A percentile compares a stretch with the other conserved stretches of the same genome.
Conservation (phyloP, 345 rosid genomes). For the Linum tenue region DNA sequence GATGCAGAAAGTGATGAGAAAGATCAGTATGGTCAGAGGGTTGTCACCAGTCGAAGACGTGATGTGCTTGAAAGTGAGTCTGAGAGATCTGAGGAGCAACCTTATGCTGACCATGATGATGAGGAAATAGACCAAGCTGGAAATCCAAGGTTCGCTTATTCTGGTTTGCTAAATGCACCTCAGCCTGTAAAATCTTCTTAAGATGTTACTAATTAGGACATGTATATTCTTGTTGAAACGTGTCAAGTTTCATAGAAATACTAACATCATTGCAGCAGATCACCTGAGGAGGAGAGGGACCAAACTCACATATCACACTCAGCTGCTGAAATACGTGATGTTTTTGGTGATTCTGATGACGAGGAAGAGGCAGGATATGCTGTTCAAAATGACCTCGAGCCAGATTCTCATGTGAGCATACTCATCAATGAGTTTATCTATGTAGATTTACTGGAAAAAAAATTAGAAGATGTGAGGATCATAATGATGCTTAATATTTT, state of each 20-base stretch:
- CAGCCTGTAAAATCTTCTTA: not conserved
- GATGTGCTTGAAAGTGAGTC: constrained; percentile 77
- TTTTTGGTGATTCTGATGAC: constrained; percentile 95
- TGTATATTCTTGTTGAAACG: constrained; percentile 11
- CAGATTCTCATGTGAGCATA: constrained; percentile 52
- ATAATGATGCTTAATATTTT: constrained; percentile 11
- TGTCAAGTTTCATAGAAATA: constrained; percentile 7
- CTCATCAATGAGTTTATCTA: no score
- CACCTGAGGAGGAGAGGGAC: constrained; percentile 62
- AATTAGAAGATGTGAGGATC: not conserved
- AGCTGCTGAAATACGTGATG: constrained; percentile 88
- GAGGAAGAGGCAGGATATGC: constrained; percentile 71
- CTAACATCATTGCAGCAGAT: constrained; percentile 34
- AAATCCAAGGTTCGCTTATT: constrained; percentile 46
- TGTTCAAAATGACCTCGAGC: constrained; percentile 55
- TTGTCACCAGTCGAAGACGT: constrained; percentile 46
- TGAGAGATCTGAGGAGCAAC: constrained; percentile 74
- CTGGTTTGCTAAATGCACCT: not conserved
- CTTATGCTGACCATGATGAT: constrained; percentile 57
- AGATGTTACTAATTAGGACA: not conserved
- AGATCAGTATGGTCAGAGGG: constrained; percentile 58
- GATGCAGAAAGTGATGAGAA: constrained; percentile 62
- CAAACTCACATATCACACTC: constrained; percentile 45
- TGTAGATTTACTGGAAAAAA: no score
- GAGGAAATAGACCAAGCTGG: constrained; percentile 82